Percentiles rank a stretch among this genome's conserved stretches.
phyloP scores from a whole-genome alignment of 2,329 filamentous ascomycete genomes.

The Coniosporium tulheliwenetii region DNA sequence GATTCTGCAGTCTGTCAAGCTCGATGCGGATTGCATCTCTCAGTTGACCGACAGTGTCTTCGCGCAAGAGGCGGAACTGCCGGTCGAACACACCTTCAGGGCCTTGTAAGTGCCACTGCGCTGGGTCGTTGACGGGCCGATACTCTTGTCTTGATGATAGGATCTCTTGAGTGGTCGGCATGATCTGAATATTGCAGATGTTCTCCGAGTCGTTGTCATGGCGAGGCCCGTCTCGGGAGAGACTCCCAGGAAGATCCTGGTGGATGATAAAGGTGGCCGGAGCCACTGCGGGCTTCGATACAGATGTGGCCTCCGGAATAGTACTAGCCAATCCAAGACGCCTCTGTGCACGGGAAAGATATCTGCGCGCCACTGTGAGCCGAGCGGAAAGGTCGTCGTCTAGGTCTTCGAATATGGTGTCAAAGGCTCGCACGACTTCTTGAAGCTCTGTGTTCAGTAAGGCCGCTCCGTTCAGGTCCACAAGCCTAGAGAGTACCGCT shows the following conservation, averaged over 20 bases:
- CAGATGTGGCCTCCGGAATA: not conserved
- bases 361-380: too few relatives aligned
- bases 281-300: not conserved
- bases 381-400: too few relatives aligned
- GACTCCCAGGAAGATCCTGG: constrained; percentile 13
- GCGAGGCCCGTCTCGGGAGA: constrained; percentile 17
- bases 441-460: constrained; percentile 2
- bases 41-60: constrained; percentile 39
- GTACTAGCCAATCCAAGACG: too few relatives aligned
- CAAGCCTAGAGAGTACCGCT: constrained; percentile 2
- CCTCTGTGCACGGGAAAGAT: too few relatives aligned
- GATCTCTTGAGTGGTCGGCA: constrained; percentile 36
- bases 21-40: constrained; percentile 31
- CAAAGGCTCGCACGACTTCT: not conserved
- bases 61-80: constrained; percentile 39
- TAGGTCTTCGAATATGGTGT: too few relatives aligned
- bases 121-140: constrained; percentile 20
- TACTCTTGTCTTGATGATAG: constrained; percentile 26
- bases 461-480: constrained; percentile 6
- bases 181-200: constrained; percentile 31
- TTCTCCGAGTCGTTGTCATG: constrained; percentile 36
- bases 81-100: constrained; percentile 35
- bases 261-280: constrained; percentile 2
- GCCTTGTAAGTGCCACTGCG: constrained; percentile 24
- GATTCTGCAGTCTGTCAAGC: constrained; percentile 17